Evolutionary conservation across 129 eudicot species (phyloP).

Genomic region (Glebionis coronaria): DNA sequence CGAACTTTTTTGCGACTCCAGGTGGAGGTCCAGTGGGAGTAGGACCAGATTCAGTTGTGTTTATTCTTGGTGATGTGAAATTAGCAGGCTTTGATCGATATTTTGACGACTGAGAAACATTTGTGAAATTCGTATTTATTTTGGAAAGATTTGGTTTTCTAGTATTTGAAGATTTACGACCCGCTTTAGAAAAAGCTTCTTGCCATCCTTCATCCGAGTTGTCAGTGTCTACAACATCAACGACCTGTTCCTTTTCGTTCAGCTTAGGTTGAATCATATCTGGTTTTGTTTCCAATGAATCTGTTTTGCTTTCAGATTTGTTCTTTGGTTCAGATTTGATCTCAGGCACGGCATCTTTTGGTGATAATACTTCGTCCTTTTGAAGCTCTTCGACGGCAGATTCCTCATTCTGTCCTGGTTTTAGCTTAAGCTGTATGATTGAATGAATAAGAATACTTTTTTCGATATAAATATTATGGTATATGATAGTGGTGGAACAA

Average conservation of each 20-base stretch:
- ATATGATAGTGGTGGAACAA: not conserved
- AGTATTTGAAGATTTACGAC: slow-evolving; percentile 63
- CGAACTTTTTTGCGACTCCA: slow-evolving; percentile 43
- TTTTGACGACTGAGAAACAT: slow-evolving; percentile 48
- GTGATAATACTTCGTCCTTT: slow-evolving; percentile 42
- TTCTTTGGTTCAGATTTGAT: slow-evolving; percentile 43
- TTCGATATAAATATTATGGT: not conserved
- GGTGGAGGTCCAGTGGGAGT: slow-evolving; percentile 43
- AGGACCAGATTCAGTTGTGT: slow-evolving; percentile 39
- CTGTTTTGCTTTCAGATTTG: slow-evolving; percentile 36
- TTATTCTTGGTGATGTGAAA: slow-evolving; percentile 54
- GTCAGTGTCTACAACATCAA: slow-evolving; percentile 40
- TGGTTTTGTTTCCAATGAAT: slow-evolving; percentile 28
- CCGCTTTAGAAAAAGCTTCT: slow-evolving; percentile 78
- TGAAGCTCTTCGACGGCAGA: slow-evolving; percentile 40
- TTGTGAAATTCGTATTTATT: slow-evolving; percentile 60
- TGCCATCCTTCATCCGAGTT: slow-evolving; percentile 97
- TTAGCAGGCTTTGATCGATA: slow-evolving; percentile 53
- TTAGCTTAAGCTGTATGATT: slow-evolving; percentile 57
- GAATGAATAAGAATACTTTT: slow-evolving; percentile 3
- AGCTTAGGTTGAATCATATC: slow-evolving; percentile 33
- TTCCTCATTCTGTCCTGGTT: slow-evolving; percentile 51
- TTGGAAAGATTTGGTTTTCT: slow-evolving; percentile 76
- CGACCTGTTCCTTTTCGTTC: slow-evolving; percentile 26
- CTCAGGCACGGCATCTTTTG: slow-evolving; percentile 35